These are phyloP conservation scores for Colletotrichum falcatum DNA, from an alignment of 2,329 filamentous ascomycete genomes.

Conservation along the genomic window DNA sequence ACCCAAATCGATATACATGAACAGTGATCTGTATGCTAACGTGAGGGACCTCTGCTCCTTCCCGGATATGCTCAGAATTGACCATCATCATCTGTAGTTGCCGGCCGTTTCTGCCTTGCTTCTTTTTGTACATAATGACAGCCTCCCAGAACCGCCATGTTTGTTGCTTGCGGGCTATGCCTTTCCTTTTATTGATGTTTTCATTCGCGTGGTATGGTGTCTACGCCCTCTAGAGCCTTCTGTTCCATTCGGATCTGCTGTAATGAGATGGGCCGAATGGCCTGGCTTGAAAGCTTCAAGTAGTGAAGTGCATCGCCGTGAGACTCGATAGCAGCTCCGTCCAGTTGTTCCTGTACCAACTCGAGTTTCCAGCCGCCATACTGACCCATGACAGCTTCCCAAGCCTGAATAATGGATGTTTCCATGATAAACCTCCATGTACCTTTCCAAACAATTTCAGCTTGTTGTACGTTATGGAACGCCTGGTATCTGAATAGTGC, in stretches of 20 bases:
- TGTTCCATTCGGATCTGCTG: slow-evolving; percentile 50
- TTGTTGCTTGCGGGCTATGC: neutral
- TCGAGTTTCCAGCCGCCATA: slow-evolving; percentile 41
- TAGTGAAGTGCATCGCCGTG: slow-evolving; percentile 49
- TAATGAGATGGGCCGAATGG: slow-evolving; percentile 50
- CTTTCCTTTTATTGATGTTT: neutral
- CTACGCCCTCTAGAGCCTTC: slow-evolving; percentile 43
- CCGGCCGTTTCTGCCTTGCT: too few species aligned
- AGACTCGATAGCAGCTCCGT: slow-evolving; percentile 46
- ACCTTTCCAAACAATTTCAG: slow-evolving; percentile 46
- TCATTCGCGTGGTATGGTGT: slow-evolving; percentile 23
- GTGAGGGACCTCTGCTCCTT: too few species aligned
- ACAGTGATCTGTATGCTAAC: too few species aligned
- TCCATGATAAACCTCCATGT: slow-evolving; percentile 48
- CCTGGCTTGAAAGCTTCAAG: slow-evolving; percentile 46
- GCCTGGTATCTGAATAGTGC: slow-evolving; percentile 48
- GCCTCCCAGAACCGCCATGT: neutral
- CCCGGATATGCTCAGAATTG: too few species aligned
- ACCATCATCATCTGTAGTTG: too few species aligned
- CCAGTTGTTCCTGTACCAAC: slow-evolving; percentile 43
- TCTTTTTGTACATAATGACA: neutral
- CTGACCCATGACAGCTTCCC: slow-evolving; percentile 46
- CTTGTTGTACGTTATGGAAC: slow-evolving; percentile 29
- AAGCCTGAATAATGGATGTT: slow-evolving; percentile 44
- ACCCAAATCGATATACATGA: too few species aligned